Evolutionary conservation across 495 filamentous ascomycete species (phyloP), one percentile per base, ranked within the genome.

Genomic region (Talaromyces thailandensis): DNA sequence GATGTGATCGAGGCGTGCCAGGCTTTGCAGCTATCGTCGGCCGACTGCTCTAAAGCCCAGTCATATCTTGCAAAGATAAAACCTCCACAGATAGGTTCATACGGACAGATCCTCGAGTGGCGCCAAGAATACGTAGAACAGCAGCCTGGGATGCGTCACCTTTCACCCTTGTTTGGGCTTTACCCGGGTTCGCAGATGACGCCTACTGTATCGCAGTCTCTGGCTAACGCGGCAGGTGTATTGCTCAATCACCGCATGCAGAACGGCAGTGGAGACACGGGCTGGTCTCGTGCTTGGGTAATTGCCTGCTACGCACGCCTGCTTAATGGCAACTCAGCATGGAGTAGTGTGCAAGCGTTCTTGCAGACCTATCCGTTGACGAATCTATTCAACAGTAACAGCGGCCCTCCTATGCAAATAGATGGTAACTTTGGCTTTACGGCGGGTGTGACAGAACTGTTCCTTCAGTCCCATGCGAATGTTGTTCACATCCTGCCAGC

Each of bases 31-130:
- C 55, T 71, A 35, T 60, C 62, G 21, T 60, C 56, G 43, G 60
- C 63, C 12, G 60, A 63, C 2, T 32, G 57, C 31, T 21, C 24
- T 32, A 55, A 32, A 1, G 60, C 61, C 9, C 6, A 37, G 6
- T 23, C 37, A 11, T 63, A 61, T 18, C 63, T 69, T 0, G 58
- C 64, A 52, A 62, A 64, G 50, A 62, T 73, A 29, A 64, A 32
- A 53, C 65, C 58, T 4, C 62, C 65, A 2, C 64, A 67, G 4
- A 68, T 68, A 23, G 70, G 70, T 24, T 63, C 71, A 8, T 67
- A 63, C 26, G 75, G 75, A 0, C 70, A 72, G 48, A 72, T 76
- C 50, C 68, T 72, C 23, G 75, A 77, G 65, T 78, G 77, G 75
- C 64, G 67, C n/a, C 24, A 68, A 29, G 76, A 79, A 35, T 78